Evolutionary conservation across 345 rosid genomes (phyloP), one percentile per base, ranked within the genome.

Genomic region (Kernera saxatilis): DNA sequence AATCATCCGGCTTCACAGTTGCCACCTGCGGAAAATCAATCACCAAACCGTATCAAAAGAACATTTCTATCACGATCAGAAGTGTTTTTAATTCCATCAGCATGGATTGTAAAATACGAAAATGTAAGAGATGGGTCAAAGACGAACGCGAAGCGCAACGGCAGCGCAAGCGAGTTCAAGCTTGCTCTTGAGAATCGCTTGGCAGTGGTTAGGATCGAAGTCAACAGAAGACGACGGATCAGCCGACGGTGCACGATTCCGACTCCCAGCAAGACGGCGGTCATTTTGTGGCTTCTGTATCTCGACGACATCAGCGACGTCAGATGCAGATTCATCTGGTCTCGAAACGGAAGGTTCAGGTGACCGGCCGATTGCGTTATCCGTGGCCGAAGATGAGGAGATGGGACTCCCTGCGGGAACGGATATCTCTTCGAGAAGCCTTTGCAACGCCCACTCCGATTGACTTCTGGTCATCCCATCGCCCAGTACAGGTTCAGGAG

Each of bases 121-220:
- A 56, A 17, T 8, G 23, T 11, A 12, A 25, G 18, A 30, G 21
- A 19, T 2, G 18, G 43, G 13, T 19, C 12, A 33, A 45, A 48
- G 56, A 48, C 55, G 56, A 26, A 64, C 69, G 5, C 56, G 69
- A 64, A 64, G 69, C 8, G 71, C 71, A 33, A 74, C 87, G 30
- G 88, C 95, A 54, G 92, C 90, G 67, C 97, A 85, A 11, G 88
- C 89, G 5, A 77, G 82, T 39, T 91, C 83, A 39, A 88, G 92
- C 78, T 81, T 82, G 62, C 63, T 81, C 74, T 83, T 84, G 84
- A 91, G 92, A 70, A 78, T 30, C 72, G 80, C 86, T 18, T 40
- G 84, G 79, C 78, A 70, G 30, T 73, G 83, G 11, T 82, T 85
- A 27, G 81, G 43, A 54, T 78, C 81, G 41, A 62, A 23, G 33